Base-by-base conservation (phyloP, 2,329 filamentous ascomycete species). In the Ambrosiella beaveri region DNA sequence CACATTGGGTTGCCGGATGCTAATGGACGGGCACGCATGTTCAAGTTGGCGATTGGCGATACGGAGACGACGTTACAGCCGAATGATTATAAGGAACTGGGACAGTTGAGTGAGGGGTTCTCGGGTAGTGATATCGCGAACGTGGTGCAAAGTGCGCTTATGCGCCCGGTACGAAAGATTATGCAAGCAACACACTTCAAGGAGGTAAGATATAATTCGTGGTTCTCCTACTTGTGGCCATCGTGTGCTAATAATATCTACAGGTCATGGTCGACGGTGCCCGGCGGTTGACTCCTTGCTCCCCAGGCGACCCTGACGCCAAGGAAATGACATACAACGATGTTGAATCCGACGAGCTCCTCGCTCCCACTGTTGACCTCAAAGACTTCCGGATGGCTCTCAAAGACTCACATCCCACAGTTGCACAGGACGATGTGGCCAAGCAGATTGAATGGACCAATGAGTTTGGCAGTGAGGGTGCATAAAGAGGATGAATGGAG, bases 181-280 rank as follows among this genome's bases (percentile, higher is more conserved):
- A 85, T 97, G 69, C 95, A 90, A 62, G 91, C 93, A 15, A 98
- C 93, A 57, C 93, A 98, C 73, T 98, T 97, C 73, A 96, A 96
- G 71, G 84, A 86, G 74, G 91, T 91, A 75, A 50, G 73, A 69
- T 50, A 41, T 41, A 41, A 35, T 6, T 41, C 17, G 6, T 35
- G 7, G 27, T 49, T 57, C 27, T 27, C 27, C 5, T 27, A 4
- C 27, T 27, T 27, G 27, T 27, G 27, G 27, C 5, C 3, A 47
- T 2, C 44, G 13, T 3, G n/a, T n/a, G n/a, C 63, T 65, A 62
- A 64, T 60, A 57, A 6, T 49, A 37, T 37, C 44, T 13, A 50
- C 3, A 91, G 86, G 82, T 94, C 38, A 78, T 77, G 64, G 76
- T 82, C 59, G 85, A 95, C 27, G 80, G 76, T 40, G 69, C 74